Percentiles rank a stretch among this genome's conserved stretches.
Evolutionary conservation across 257 asterid genomes (phyloP).

Genomic region (Striga asiatica): DNA sequence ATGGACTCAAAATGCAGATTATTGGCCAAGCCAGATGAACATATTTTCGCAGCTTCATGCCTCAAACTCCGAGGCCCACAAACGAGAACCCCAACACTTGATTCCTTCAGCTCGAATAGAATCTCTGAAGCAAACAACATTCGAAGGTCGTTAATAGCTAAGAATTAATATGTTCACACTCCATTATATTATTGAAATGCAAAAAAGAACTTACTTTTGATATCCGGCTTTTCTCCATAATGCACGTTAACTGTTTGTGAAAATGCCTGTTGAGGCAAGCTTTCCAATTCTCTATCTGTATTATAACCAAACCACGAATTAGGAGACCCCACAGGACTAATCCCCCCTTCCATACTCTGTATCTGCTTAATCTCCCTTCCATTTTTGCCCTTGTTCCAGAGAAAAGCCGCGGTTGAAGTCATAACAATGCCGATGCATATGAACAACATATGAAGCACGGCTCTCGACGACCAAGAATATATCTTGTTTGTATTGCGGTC

Average conservation of each 20-base stretch:
- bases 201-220: constrained; percentile 25
- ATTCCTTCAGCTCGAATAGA: constrained; percentile 13
- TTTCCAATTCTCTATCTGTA: constrained; percentile 25
- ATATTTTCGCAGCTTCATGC: constrained; percentile 18
- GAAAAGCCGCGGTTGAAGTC: constrained; percentile 8
- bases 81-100: constrained; percentile 19
- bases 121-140: constrained; percentile 7
- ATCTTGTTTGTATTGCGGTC: constrained; percentile 15
- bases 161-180: too few species aligned
- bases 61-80: constrained; percentile 21
- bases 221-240: constrained; percentile 18
- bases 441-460: constrained; percentile 7
- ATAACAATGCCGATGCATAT: constrained; percentile 10
- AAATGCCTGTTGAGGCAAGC: constrained; percentile 15
- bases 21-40: constrained; percentile 9
- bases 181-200: too few species aligned
- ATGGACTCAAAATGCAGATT: constrained; percentile 23
- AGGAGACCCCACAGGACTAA: not conserved
- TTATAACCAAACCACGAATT: too few species aligned
- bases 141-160: too few species aligned
- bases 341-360: not conserved
- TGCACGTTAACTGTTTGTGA: constrained; percentile 15
- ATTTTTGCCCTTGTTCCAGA: constrained; percentile 11
- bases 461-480: constrained; percentile 3
- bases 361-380: not conserved